Base-by-base conservation (phyloP, 1,284 basidiomycete genomes). In the Sanguinoderma infundibulare region DNA sequence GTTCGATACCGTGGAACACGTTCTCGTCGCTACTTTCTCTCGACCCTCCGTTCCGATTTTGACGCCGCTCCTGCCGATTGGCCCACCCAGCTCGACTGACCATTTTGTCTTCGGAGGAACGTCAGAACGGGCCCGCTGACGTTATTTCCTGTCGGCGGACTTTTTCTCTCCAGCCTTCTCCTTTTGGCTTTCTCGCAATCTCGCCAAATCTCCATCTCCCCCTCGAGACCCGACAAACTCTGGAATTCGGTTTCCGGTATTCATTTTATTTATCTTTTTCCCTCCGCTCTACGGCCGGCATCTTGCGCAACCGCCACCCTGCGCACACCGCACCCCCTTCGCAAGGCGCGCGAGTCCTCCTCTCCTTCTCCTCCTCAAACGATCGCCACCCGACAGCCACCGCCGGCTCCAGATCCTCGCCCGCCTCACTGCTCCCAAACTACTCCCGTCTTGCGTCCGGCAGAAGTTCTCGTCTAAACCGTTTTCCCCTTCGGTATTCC, bases 11-110 rank as follows among this genome's bases (percentile, higher is more conserved):
- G 64, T 67, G 65, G 64, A 65, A 67, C 64, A 65, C 68, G 64
- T 57, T 52, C 59, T 60, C 59, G 56, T 54, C 66, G 50, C 42
- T 57, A 49, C 65, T 60, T 70, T 71, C 69, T 70, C 70, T 61
- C 64, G 67, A 59, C 62, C 63, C 64, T 65, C 70, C 71, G 72
- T 64, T 67, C 73, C 72, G 72, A 72, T 53, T 62, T 67, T 70
- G 62, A 62, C 66, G 46, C 66, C 63, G 56, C 47, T 36, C 32
- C 20, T 67, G 69, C 73, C 71, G 72, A 73, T 73, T 73, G 73
- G 69, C 54, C 57, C 22, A 30, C 46, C 26, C 51, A 57, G 52
- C 52, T 50, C 59, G 50, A 57, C 58, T 58, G 59, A 58, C 62
- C 59, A 32, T 54, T 50, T 59, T 36, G 44, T 52, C 51, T 66